These are phyloP conservation scores for Penicillium expansum DNA, from an alignment of 2,329 filamentous ascomycete genomes.

Conservation along the genomic window DNA sequence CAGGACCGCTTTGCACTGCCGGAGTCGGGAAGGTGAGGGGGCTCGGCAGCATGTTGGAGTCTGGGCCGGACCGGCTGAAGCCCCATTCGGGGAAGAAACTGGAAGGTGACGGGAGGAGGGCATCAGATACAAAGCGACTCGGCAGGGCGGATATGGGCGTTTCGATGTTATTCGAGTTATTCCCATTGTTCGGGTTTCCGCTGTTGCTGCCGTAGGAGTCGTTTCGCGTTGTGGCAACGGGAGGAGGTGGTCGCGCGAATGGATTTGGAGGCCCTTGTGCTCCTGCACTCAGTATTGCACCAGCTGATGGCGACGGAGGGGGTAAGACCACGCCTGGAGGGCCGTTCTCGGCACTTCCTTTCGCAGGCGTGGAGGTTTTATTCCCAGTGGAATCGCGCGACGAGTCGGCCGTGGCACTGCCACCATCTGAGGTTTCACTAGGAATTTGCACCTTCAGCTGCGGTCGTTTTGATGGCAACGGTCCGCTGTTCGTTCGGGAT, in stretches of 20 bases:
- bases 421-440: conserved; percentile 76
- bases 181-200: conserved; percentile 12
- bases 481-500: conserved; percentile 73
- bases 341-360: conserved; percentile 52
- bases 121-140: conserved; percentile 83
- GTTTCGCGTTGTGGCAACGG: conserved; percentile 44
- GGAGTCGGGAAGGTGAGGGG: conserved; percentile 92
- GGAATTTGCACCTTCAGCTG: conserved; percentile 92
- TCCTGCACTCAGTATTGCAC: conserved; percentile 81
- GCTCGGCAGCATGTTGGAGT: conserved; percentile 85
- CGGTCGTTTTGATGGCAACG: conserved; percentile 67
- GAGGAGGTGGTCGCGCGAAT: conserved; percentile 82
- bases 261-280: conserved; percentile 92
- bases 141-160: conserved; percentile 94
- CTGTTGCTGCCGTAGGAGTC: conserved; percentile 42
- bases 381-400: conserved; percentile 61
- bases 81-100: conserved; percentile 93
- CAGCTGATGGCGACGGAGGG: conserved; percentile 86
- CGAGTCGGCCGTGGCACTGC: conserved; percentile 70
- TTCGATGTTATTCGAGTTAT: conserved; percentile 47
- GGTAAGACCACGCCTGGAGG: conserved; percentile 77
- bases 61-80: conserved; percentile 59
- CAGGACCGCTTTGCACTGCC: conserved; percentile 40
- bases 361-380: conserved; percentile 58
- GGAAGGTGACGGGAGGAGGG: conserved; percentile 84